A percentile compares a stretch with the other conserved stretches of the same genome.
Evolutionary conservation across 345 rosid genomes (phyloP).

Genomic region (Excoecaria cochinchinensis): DNA sequence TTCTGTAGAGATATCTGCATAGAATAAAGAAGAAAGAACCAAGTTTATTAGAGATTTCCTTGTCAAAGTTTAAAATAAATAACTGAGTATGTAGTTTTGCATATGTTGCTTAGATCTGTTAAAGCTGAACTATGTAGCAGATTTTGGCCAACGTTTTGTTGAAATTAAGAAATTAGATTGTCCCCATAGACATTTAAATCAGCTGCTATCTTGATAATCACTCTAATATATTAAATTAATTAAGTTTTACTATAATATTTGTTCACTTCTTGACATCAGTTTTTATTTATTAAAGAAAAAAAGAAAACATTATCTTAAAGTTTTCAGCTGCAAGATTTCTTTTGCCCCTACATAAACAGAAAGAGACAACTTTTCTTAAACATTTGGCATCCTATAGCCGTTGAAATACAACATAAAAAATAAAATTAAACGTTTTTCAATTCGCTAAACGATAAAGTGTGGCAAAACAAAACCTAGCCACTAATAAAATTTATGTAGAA

Average conservation of each 20-base stretch:
- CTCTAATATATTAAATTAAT: neutral
- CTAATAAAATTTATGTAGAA: too few species aligned
- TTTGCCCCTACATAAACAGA: neutral
- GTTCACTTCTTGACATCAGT: neutral
- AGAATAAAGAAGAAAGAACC: slow-evolving; percentile 2
- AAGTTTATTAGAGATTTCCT: slow-evolving; percentile 12
- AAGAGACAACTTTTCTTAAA: slow-evolving; percentile 6
- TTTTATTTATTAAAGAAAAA: neutral
- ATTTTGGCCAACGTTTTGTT: neutral
- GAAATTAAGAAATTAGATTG: slow-evolving; percentile 3
- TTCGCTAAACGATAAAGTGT: too few species aligned
- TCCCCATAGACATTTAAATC: slow-evolving; percentile 3
- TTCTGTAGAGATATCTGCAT: slow-evolving; percentile 11
- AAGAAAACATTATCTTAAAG: neutral
- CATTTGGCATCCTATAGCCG: neutral
- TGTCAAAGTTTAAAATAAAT: neutral
- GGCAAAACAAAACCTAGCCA: too few species aligned
- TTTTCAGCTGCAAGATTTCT: neutral
- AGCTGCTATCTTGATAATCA: slow-evolving; percentile 1
- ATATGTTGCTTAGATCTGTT: too few species aligned
- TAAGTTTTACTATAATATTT: neutral
- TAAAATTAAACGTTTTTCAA: too few species aligned
- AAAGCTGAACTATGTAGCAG: too few species aligned
- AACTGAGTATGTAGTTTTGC: neutral
- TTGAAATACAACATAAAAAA: neutral